A percentile compares a stretch with the other conserved stretches of the same genome.
These are phyloP conservation scores for Trypanosoma caninum DNA, from an alignment of 208 protist species.

Conservation along the genomic window DNA sequence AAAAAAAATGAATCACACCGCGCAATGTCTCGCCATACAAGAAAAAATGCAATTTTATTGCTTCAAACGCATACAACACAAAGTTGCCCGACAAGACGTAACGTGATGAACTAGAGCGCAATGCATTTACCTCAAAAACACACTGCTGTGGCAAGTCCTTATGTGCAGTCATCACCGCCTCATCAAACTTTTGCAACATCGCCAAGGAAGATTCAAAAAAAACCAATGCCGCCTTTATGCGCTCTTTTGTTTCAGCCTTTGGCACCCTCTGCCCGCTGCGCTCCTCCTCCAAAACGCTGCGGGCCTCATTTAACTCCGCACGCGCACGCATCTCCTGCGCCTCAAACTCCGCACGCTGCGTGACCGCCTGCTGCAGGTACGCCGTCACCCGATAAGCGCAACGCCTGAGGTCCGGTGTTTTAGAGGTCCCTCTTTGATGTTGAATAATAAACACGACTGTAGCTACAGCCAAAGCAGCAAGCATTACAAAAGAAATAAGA, in stretches of 20 bases:
- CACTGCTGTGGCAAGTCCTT: constrained; percentile 4
- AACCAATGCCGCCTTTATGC: constrained; percentile 1
- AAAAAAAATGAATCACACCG: constrained; percentile 11
- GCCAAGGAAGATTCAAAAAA: constrained; percentile 6
- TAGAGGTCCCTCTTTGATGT: too few species aligned
- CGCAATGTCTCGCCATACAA: constrained; percentile 12
- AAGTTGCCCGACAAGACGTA: too few species aligned
- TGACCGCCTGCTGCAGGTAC: constrained; percentile 17
- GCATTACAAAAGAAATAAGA: too few species aligned
- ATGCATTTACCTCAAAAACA: constrained; percentile 13
- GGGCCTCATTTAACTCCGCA: constrained; percentile 44
- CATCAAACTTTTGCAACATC: constrained; percentile 5
- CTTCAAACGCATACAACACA: not conserved
- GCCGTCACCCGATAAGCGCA: constrained; percentile 14
- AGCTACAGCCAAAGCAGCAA: too few species aligned
- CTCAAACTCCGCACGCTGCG: not conserved
- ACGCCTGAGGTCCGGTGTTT: not conserved
- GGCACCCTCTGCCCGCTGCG: not conserved
- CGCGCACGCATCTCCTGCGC: constrained; percentile 30
- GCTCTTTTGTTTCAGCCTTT: not conserved
- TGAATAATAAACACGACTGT: too few species aligned
- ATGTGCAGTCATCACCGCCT: not conserved
- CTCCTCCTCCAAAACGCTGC: constrained; percentile 22
- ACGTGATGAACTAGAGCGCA: not conserved
- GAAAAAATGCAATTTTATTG: not conserved